Percentiles rank a stretch among this genome's conserved stretches.
These are phyloP conservation scores for Euptelea pleiosperma DNA, from an alignment of 164 flowering plant genomes.

Conservation along the genomic window DNA sequence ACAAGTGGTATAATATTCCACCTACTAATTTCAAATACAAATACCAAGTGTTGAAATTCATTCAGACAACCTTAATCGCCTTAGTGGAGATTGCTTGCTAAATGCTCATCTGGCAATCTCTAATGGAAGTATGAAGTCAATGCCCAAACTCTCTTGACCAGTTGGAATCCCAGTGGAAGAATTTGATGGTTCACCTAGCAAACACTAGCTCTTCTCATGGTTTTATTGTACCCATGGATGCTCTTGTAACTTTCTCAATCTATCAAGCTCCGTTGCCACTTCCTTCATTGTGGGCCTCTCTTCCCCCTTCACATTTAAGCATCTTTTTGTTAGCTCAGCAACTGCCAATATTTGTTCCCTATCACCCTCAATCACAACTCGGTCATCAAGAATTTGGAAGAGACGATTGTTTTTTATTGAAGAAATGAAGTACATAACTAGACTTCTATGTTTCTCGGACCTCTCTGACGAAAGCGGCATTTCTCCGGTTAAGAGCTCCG, in stretches of 20 bases:
- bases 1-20: too few species aligned
- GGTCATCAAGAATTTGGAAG: neutral
- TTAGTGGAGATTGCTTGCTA: too few species aligned
- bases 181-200: neutral
- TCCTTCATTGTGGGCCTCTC: constrained; percentile 12
- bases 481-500: neutral
- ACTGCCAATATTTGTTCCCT: neutral
- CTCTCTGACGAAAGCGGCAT: neutral
- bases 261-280: constrained; percentile 6
- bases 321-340: neutral
- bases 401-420: neutral
- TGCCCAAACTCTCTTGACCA: too few species aligned
- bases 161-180: too few species aligned
- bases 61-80: too few species aligned
- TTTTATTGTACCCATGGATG: neutral
- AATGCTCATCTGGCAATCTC: too few species aligned
- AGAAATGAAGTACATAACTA: neutral
- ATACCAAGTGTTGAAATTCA: too few species aligned
- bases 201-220: neutral
- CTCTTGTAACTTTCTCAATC: neutral
- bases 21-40: too few species aligned
- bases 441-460: neutral
- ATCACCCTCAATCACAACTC: neutral
- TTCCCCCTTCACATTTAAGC: neutral
- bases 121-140: too few species aligned